Base-by-base conservation (phyloP, 345 rosid species). In the Corchorus capsularis region DNA sequence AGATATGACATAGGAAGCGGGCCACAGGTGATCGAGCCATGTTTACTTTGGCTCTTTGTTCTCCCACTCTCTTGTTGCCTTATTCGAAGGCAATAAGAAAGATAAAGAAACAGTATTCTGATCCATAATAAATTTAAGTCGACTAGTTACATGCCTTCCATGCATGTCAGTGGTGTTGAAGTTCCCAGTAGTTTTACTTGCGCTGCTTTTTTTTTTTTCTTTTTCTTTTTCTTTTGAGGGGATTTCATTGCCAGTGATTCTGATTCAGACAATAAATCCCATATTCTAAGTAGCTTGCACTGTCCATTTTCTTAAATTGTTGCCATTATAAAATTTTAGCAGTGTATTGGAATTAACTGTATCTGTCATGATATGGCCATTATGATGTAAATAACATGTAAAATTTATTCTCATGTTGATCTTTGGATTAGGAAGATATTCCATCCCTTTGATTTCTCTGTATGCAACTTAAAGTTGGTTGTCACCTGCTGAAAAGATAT, bases 1-100 rank as follows among this genome's bases (percentile, higher is more conserved):
- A 12, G 63, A 71, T n/a, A n/a, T 71, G 11, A 70, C n/a, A 4
- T 71, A 35, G 62, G 62, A 54, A 35, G 8, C 46, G 34, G 20
- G 57, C 53, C 27, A 15, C 57, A 20, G 12, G 27, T 22, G 45
- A 9, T 52, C 19, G 52, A 67, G 55, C 19, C 71, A 67, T 49
- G 45, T 34, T 47, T 68, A 4, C 45, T 50, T 1, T 27, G 72
- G 17, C 57, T 47, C 20, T 55, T 68, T 43, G 35, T 57, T 73
- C 37, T 46, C 57, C 41, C 8, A 62, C 43, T 57, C 68, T 73
- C 5, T 60, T 59, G 27, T 60, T 60, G 16, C 43, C 10, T 73
- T 72, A 59, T 57, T 60, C 59, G 66, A 59, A 27, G 66, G 76
- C n/a, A 50, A 60, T 45, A 43, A 45, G 59, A n/a, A 39, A 11